Percentiles rank a stretch among this genome's conserved stretches.
Conservation (phyloP, 2,329 filamentous ascomycete genomes). For the Hypoxylon sp. region DNA sequence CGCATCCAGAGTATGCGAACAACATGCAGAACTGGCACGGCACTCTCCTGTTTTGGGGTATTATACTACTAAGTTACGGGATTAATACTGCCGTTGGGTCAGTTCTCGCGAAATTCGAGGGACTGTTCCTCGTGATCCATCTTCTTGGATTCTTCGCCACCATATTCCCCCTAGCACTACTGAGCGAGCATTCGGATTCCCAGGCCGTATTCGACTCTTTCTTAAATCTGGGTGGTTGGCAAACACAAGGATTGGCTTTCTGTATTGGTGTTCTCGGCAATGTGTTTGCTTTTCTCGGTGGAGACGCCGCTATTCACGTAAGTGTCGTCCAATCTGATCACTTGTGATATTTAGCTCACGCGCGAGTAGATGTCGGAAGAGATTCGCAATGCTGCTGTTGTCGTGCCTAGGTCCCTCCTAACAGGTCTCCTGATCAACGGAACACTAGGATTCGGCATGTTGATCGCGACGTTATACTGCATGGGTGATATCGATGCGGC, state of each 20-base stretch:
- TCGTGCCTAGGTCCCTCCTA: slow-evolving; percentile 67
- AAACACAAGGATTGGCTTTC: slow-evolving; percentile 61
- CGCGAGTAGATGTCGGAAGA: slow-evolving; percentile 61
- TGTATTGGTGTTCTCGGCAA: slow-evolving; percentile 39
- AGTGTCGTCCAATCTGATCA: background rate
- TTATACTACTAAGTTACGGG: slow-evolving; percentile 5
- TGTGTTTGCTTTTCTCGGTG: slow-evolving; percentile 56
- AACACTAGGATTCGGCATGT: slow-evolving; percentile 67
- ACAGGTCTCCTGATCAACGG: slow-evolving; percentile 66
- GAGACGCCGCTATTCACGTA: slow-evolving; percentile 55
- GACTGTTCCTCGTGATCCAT: slow-evolving; percentile 60
- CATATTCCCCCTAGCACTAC: slow-evolving; percentile 57
- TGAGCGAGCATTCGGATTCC: slow-evolving; percentile 53
- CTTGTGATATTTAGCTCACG: background rate
- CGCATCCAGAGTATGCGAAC: slow-evolving; percentile 33
- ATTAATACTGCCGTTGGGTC: slow-evolving; percentile 58
- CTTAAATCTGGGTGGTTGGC: slow-evolving; percentile 65
- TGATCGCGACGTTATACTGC: slow-evolving; percentile 70
- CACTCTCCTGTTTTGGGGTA: slow-evolving; percentile 59
- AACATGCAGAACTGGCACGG: slow-evolving; percentile 52
- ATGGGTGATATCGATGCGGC: slow-evolving; percentile 64
- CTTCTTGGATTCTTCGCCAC: slow-evolving; percentile 61
- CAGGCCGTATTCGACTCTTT: slow-evolving; percentile 63
- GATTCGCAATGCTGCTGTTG: slow-evolving; percentile 63
- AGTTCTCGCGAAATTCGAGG: slow-evolving; percentile 62